Evolutionary conservation across 352 stramenopile genomes (phyloP).

Genomic region (Pilasporangium apinafurcum): DNA sequence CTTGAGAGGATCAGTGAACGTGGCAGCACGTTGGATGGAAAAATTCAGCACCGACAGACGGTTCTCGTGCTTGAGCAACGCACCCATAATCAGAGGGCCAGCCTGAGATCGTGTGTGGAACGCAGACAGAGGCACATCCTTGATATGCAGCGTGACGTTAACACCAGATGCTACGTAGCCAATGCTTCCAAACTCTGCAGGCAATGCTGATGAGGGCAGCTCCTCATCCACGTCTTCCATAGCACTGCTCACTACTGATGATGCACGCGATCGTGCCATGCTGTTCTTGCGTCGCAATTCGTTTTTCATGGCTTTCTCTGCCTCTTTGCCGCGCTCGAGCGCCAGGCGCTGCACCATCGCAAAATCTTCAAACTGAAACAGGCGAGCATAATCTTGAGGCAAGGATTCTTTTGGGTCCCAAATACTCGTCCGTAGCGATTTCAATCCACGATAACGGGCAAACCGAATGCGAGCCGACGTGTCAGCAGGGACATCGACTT

Average conservation of each 20-base stretch:
- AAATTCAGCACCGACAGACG: constrained; percentile 98
- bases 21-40: constrained; percentile 82
- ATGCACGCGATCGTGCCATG: constrained; percentile 37
- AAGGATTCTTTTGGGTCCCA: constrained; percentile 99
- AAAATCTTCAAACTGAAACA: constrained; percentile 97
- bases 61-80: constrained; percentile 95
- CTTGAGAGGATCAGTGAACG: constrained; percentile 89
- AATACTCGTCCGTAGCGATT: constrained; percentile 93
- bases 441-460: constrained; percentile 93
- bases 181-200: constrained; percentile 53
- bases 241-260: constrained; percentile 40
- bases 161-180: constrained; percentile 91
- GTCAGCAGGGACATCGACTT: constrained; percentile 79
- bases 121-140: constrained; percentile 51
- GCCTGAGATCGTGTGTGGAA: constrained; percentile 48
- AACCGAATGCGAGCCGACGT: constrained; percentile 64
- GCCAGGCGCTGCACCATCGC: constrained; percentile 91
- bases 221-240: constrained; percentile 80
- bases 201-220: constrained; percentile 19
- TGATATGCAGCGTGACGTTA: constrained; percentile 89
- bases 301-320: constrained; percentile 62
- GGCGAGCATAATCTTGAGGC: constrained; percentile 93
- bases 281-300: constrained; percentile 53
- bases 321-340: constrained; percentile 72
- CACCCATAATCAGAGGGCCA: constrained; percentile 66